Base-by-base conservation (phyloP, 106 monocot genomes). In the Cymbidium sinense region DNA sequence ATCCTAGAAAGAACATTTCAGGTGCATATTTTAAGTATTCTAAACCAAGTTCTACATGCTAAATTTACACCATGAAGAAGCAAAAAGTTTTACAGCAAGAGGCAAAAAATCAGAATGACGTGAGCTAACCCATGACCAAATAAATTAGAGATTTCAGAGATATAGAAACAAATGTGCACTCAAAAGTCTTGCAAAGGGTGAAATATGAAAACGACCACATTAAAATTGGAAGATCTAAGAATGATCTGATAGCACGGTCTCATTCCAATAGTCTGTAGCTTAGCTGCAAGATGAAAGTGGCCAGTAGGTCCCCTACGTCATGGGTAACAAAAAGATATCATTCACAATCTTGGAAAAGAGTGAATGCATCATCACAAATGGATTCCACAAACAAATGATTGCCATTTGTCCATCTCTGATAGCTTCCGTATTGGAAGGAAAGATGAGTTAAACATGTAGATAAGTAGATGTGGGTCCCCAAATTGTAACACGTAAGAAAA, bases 221-320 rank as follows among this genome's bases (percentile, higher is more conserved):
- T 74, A 44, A 74, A 74, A 71, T 20, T 71, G 71, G 71, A n/a
- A 36, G 71, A 71, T 71, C 71, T 71, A 20, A 37, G 37, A 6
- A 39, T 36, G 36, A 39, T 35, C 71, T 36, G 21, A 20, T 37
- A 71, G 71, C 5, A 27, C 12, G 27, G 27, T 44, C 74, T 13
- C 43, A 43, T 43, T 43, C 28, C 74, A 74, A 12, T 74, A 44
- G 27, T 11, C 74, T 44, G 71, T 71, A 74, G 74, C 74, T 74
- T 74, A 74, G 74, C 74, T 74, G 37, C 37, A 72, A n/a, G 36
- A 72, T 72, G 71, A 72, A 36, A 39, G 36, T 7, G 71, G 35
- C 37, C 34, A 18, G 69, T 34, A 37, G 71, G 71, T 35, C 70
- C 70, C 31, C 70, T 11, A 73, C 36, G 43, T 39, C 20, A 73